Evolutionary conservation across 345 rosid genomes (phyloP).

Genomic region (Atalantia buxifolia): DNA sequence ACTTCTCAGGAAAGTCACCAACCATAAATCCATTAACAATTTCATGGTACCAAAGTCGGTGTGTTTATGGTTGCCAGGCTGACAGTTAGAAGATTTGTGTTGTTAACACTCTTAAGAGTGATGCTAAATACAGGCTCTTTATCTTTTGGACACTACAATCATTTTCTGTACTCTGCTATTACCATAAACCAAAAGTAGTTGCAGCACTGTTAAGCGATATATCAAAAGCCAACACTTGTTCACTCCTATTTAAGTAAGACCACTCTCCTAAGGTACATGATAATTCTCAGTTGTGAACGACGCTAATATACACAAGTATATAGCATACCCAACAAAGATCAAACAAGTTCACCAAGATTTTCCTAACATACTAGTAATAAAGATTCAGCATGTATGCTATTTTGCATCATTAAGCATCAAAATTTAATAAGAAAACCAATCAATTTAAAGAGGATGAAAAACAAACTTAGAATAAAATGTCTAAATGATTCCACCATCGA

Average conservation of each 20-base stretch:
- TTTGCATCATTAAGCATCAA: background rate
- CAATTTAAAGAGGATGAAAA: background rate
- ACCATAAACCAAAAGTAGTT: background rate
- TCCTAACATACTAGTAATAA: background rate
- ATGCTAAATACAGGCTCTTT: background rate
- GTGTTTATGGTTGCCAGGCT: too few relatives aligned
- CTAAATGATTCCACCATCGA: background rate
- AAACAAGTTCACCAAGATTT: background rate
- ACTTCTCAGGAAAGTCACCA: background rate
- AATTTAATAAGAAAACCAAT: background rate
- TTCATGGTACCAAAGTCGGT: background rate
- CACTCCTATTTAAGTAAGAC: background rate
- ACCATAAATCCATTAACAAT: background rate
- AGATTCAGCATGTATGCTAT: background rate
- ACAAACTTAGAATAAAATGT: background rate
- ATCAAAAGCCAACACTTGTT: background rate
- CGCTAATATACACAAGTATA: background rate
- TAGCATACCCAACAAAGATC: background rate
- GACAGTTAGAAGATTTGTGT: background rate
- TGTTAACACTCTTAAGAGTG: background rate
- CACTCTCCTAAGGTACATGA: background rate
- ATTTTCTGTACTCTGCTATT: background rate
- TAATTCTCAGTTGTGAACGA: background rate
- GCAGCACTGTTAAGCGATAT: background rate
- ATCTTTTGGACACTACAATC: background rate